phyloP scores from a whole-genome alignment of 495 filamentous ascomycete genomes.

The Aspergillus saccharolyticus region DNA sequence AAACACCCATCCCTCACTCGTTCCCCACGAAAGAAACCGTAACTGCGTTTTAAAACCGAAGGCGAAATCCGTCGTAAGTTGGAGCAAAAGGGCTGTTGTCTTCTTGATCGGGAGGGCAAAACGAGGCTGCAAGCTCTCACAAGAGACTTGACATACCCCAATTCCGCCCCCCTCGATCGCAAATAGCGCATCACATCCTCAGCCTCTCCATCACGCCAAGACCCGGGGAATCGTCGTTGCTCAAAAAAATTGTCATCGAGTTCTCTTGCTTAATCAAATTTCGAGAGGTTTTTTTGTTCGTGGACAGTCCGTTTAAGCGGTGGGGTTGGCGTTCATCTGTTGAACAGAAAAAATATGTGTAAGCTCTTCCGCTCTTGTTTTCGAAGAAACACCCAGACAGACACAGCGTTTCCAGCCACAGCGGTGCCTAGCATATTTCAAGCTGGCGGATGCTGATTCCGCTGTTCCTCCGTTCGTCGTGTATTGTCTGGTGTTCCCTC shows the following conservation, averaged over 20 bases:
- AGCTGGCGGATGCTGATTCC: neutral
- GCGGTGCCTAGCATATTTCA: too few species aligned
- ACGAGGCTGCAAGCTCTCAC: too few species aligned
- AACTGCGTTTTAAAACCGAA: too few species aligned
- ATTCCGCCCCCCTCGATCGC: neutral
- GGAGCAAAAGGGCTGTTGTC: neutral
- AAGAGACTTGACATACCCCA: too few species aligned
- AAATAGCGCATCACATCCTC: neutral
- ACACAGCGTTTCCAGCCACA: too few species aligned
- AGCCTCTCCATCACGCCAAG: constrained; percentile 1
- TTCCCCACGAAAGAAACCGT: neutral
- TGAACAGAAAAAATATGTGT: neutral
- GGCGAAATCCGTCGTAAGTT: neutral
- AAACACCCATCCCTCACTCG: neutral
- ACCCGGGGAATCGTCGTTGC: constrained; percentile 6
- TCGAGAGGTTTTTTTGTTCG: neutral
- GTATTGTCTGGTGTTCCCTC: too few species aligned
- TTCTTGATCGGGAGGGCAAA: neutral
- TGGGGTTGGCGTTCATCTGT: constrained; percentile 31
- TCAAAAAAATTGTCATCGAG: neutral
- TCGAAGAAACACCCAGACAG: too few species aligned
- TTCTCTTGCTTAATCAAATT: neutral
- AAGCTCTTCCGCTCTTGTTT: neutral
- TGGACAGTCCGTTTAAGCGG: neutral
- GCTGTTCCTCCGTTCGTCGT: constrained; percentile 1